A percentile compares a stretch with the other conserved stretches of the same genome.
phyloP scores from a whole-genome alignment of 2,329 filamentous ascomycete species.

The Fusarium temperatum region DNA sequence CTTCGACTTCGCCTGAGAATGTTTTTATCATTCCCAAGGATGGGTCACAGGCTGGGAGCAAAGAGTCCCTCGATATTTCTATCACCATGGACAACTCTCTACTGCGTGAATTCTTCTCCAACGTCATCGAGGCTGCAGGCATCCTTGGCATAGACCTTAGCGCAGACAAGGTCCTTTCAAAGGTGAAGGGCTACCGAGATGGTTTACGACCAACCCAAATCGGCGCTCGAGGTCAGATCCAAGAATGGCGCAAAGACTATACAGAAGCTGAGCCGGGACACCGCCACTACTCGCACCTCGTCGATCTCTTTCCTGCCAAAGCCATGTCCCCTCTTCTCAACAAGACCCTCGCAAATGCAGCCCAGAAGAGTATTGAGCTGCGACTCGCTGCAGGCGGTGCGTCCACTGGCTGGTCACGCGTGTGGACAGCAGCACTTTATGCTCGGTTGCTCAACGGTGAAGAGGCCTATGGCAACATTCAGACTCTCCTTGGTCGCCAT shows the following conservation, averaged over 20 bases:
- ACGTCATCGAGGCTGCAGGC: neutral
- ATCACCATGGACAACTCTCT: neutral
- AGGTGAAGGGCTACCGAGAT: neutral
- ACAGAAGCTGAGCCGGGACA: neutral
- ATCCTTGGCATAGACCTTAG: neutral
- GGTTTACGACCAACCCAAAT: neutral
- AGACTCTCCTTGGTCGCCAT: neutral
- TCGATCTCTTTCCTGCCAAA: neutral
- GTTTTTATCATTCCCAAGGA: neutral
- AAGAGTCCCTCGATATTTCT: neutral
- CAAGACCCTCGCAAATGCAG: neutral
- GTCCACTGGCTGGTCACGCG: neutral
- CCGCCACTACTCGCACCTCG: neutral
- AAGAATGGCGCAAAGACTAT: neutral
- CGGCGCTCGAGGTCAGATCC: neutral
- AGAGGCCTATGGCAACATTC: neutral
- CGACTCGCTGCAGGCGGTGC: neutral
- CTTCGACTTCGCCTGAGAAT: rapidly evolving
- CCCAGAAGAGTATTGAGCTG: neutral
- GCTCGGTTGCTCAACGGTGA: neutral
- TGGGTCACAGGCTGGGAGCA: neutral
- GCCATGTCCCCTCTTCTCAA: neutral
- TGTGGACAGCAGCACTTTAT: neutral
- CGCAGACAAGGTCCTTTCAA: neutral
- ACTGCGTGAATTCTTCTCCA: neutral